Evolutionary conservation across 2,329 filamentous ascomycete species (phyloP), one percentile per base, ranked within the genome.

Genomic region (Nigrospora oryzae): DNA sequence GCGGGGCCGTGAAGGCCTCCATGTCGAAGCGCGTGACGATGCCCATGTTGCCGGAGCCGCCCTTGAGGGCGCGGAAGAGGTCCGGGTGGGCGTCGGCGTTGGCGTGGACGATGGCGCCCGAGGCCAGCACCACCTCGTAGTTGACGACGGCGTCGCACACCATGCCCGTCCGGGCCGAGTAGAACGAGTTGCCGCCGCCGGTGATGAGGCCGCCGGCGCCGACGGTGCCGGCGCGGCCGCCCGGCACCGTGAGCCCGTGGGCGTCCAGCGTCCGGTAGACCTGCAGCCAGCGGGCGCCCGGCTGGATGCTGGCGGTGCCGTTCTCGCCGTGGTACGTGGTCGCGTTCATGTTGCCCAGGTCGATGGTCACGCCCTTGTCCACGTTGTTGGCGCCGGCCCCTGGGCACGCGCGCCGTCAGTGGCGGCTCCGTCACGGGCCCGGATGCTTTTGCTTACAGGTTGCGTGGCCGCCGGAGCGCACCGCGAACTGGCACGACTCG

Each of bases 31-130:
- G 46, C 4, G 66, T 61, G 11, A 62, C 55, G 47, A 64, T 54
- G 40, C 67, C 69, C 36, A 70, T 69, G 51, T 73, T 74, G 48
- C 62, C 66, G 15, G 61, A 59, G 38, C 71, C 71, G 13, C 70
- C 71, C 43, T 67, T 66, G 4, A 73, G 58, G 1, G 69, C 71
- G 41, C 58, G 60, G 52, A 59, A 73, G 2, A 74, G 61, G 44
- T 73, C 69, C 0, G 53, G 10, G 48, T 70, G 60, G 3, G 57
- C 46, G 0, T 51, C 47, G 0, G 51, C 53, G 35, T 62, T 68
- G 11, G 65, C 69, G 15, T 65, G 62, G 28, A 70, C 53, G 35
- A 74, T 60, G 16, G 39, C 44, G 19, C 69, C 69, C 42, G 55
- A 55, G 1, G 64, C 64, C 1, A 71, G 61, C 3, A 74, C 68